Percentiles rank a stretch among this genome's conserved stretches.
phyloP scores from a whole-genome alignment of 1,139 yeast species.

The Taphrina confusa region DNA sequence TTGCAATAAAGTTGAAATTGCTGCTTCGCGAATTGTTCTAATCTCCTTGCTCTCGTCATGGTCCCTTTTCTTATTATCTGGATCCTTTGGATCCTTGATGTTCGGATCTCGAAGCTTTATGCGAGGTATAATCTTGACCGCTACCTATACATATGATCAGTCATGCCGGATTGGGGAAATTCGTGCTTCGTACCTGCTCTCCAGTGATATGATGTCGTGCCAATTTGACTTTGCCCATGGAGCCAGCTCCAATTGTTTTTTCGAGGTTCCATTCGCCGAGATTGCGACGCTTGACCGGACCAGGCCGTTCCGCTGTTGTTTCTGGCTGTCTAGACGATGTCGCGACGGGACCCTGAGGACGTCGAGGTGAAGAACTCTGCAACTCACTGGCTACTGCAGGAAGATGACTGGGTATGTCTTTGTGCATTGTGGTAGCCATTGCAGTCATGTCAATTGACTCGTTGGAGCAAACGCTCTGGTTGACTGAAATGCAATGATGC shows the following conservation, averaged over 20 bases:
- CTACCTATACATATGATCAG: constrained; percentile 45
- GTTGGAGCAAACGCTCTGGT: background rate
- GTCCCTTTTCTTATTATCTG: constrained; percentile 62
- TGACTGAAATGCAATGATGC: background rate
- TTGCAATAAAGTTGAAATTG: constrained; percentile 81
- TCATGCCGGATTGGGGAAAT: background rate
- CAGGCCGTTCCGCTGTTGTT: constrained; percentile 8
- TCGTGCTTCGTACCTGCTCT: constrained; percentile 54
- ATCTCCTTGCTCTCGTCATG: constrained; percentile 85
- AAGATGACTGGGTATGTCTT: background rate
- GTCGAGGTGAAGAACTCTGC: background rate
- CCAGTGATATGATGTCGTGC: constrained; percentile 81
- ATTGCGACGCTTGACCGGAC: constrained; percentile 32
- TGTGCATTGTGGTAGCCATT: constrained; percentile 7
- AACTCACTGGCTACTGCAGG: background rate
- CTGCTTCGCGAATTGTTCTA: constrained; percentile 92
- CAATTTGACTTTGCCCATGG: constrained; percentile 97
- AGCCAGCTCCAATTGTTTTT: constrained; percentile 95
- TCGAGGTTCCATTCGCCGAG: constrained; percentile 96
- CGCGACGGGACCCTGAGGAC: constrained; percentile 1
- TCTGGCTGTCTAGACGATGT: constrained; percentile 3
- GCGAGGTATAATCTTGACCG: constrained; percentile 51
- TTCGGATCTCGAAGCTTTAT: constrained; percentile 22
- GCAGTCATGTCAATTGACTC: constrained; percentile 8
- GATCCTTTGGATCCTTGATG: constrained; percentile 48